Percentiles rank a stretch among this genome's conserved stretches.
These are phyloP conservation scores for Lipomyces yamadae DNA, from an alignment of 805 yeast genomes.

Conservation along the genomic window DNA sequence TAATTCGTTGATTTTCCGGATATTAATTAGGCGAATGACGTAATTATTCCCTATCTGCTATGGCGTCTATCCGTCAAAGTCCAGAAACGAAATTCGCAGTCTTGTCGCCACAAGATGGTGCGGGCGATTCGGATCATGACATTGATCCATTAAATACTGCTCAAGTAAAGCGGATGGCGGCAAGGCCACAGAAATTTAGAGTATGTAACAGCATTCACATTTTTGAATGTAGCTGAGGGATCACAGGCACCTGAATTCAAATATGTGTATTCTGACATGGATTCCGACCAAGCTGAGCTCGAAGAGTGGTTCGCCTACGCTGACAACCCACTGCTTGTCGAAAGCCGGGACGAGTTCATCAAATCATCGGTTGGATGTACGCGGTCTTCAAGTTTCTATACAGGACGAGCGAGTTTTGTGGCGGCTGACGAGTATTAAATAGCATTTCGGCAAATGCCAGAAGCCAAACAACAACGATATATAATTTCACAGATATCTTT, in stretches of 20 bases:
- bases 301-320: constrained; percentile 53
- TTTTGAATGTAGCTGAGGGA: neutral
- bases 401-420: neutral
- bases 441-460: constrained; percentile 17
- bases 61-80: constrained; percentile 2
- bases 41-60: neutral
- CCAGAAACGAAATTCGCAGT: constrained; percentile 24
- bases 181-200: constrained; percentile 14
- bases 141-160: constrained; percentile 14
- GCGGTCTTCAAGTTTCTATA: neutral
- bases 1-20: neutral
- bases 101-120: constrained; percentile 15
- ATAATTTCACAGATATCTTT: constrained; percentile 9
- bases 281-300: constrained; percentile 50
- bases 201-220: neutral
- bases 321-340: constrained; percentile 36
- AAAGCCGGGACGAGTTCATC: constrained; percentile 25
- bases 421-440: neutral
- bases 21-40: neutral
- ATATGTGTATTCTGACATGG: constrained; percentile 51
- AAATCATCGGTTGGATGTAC: constrained; percentile 15
- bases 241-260: constrained; percentile 45
- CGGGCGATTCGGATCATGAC: constrained; percentile 19
- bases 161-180: constrained; percentile 17
- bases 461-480: constrained; percentile 6